Percentiles rank a stretch among this genome's conserved stretches.
These are phyloP conservation scores for Penicillium sp. DNA, from an alignment of 2,329 filamentous ascomycete genomes.

Conservation along the genomic window DNA sequence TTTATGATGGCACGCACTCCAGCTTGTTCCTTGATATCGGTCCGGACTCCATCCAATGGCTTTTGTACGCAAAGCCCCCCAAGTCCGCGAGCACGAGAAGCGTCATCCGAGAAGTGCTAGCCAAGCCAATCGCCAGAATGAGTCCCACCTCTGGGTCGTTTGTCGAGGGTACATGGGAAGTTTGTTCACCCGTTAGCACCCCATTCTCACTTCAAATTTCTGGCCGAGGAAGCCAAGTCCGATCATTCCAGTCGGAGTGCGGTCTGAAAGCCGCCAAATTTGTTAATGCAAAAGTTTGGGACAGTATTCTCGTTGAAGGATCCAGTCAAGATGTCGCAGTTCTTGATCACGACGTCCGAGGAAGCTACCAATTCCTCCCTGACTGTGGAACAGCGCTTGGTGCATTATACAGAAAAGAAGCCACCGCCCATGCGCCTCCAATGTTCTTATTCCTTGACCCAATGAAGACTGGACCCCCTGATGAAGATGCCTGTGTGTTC, in stretches of 20 bases:
- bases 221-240: constrained; percentile 34
- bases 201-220: constrained; percentile 38
- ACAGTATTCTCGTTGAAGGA: constrained; percentile 43
- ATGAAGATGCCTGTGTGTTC: constrained; percentile 59
- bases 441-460: constrained; percentile 62
- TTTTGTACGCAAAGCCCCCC: constrained; percentile 49
- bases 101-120: constrained; percentile 44
- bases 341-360: constrained; percentile 46
- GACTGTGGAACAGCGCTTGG: constrained; percentile 59
- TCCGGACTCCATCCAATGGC: constrained; percentile 44
- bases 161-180: constrained; percentile 46
- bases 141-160: constrained; percentile 31
- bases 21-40: constrained; percentile 30
- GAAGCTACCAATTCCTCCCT: constrained; percentile 53
- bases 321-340: constrained; percentile 27
- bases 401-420: constrained; percentile 53
- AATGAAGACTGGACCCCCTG: constrained; percentile 46
- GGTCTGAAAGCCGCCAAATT: constrained; percentile 43
- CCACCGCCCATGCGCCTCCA: constrained; percentile 17
- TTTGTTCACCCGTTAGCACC: constrained; percentile 44
- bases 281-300: constrained; percentile 46
- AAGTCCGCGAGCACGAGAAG: constrained; percentile 41
- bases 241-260: constrained; percentile 42
- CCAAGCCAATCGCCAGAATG: constrained; percentile 52
- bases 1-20: constrained; percentile 30